Base-by-base conservation (phyloP, 129 eudicot genomes). In the Calendula officinalis region DNA sequence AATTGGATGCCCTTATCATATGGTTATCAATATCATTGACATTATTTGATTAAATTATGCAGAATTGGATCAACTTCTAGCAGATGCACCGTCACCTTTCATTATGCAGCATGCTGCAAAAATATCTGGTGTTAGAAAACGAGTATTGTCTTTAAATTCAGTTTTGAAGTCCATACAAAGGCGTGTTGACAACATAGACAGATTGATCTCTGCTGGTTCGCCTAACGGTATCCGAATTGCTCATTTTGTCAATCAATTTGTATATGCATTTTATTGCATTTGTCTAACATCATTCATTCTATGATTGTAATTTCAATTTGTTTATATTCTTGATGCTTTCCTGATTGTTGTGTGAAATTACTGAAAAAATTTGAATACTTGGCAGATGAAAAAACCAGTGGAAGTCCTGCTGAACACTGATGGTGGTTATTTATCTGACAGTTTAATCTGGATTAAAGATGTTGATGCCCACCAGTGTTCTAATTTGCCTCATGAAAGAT, bases 81-180 rank as follows among this genome's bases (percentile, higher is more conserved):
- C 90, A 62, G 98, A 92, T 83, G 96, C 96, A 36, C 98, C 98
- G 14, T 70, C 87, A 60, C 96, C 98, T 38, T 92, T 92, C 59
- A 79, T 92, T 15, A 85, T 85, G 91, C 98, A 92, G 69, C 96
- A 92, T 56, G 98, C 95, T 53, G 82, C 83, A 51, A 92, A 84
- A 63, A 77, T 92, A 54, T 81, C 96, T 54, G 81, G 81, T 62
- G 95, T 92, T 61, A 83, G 95, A 67, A 83, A 79, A 75, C 81
- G 96, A 68, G 95, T 92, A 7, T 79, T 72, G 9, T 76, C 96
- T 7, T 60, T 92, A 47, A 92, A 92, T 69, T 47, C 77, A n/a
- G 76, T 92, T 56, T 70, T 92, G 68, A 88, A 81, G 80, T 85
- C 96, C 59, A 79, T 92, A 75, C 96, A 92, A 71, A 65, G 82